A percentile compares a stretch with the other conserved stretches of the same genome.
Conservation (phyloP, 306 rosid genomes). For the Rubus parviflorus region DNA sequence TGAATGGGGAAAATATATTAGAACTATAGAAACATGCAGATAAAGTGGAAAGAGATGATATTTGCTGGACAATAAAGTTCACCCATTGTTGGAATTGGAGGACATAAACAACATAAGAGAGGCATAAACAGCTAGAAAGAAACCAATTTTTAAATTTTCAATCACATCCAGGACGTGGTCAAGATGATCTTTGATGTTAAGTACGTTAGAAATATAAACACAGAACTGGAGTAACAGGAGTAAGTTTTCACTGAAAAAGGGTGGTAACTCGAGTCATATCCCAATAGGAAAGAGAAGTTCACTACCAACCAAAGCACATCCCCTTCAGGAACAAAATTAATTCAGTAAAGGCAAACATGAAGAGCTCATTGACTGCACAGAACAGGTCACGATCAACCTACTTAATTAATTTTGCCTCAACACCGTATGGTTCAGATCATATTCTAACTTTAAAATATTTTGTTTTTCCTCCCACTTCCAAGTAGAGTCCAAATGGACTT, state of each 20-base stretch:
- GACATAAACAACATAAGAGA: neutral
- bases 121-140: neutral
- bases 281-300: neutral
- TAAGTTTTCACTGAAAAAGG: neutral
- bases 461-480: neutral
- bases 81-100: neutral
- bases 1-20: neutral
- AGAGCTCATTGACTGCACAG: neutral
- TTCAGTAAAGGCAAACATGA: neutral
- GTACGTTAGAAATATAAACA: neutral
- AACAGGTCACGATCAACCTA: neutral
- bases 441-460: neutral
- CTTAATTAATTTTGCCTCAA: neutral
- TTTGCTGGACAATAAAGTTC: neutral
- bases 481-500: neutral
- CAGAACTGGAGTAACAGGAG: neutral
- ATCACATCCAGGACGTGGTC: neutral
- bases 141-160: neutral
- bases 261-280: neutral
- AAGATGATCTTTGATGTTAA: neutral
- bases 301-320: neutral
- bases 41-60: neutral
- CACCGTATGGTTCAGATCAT: neutral
- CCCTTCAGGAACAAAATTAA: neutral
- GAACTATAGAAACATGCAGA: neutral